phyloP scores from a whole-genome alignment of 352 stramenopile species.

The Phytopythium mirpurense region DNA sequence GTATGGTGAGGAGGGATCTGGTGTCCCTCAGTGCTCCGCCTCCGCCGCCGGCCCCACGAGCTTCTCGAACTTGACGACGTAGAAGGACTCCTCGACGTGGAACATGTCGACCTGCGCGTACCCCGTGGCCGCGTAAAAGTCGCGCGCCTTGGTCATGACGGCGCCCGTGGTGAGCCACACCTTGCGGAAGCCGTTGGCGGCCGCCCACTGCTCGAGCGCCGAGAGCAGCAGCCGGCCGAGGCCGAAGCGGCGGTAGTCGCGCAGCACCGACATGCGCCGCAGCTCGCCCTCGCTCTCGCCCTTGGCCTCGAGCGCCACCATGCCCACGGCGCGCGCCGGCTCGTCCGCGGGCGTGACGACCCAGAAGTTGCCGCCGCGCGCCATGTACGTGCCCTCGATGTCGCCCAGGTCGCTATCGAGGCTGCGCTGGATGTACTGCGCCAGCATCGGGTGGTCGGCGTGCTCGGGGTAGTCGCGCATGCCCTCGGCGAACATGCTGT shows the following conservation, averaged over 20 bases:
- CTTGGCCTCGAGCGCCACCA: slow-evolving; percentile 27
- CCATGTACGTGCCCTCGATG: slow-evolving; percentile 32
- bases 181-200: slow-evolving; percentile 10
- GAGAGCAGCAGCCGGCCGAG: slow-evolving; percentile 30
- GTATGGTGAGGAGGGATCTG: no score
- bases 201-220: slow-evolving; percentile 34
- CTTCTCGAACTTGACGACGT: slow-evolving; percentile 24
- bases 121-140: slow-evolving; percentile 25
- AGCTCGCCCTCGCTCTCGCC: slow-evolving; percentile 16
- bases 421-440: slow-evolving; percentile 17
- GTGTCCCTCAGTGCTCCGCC: neutral
- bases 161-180: slow-evolving; percentile 32
- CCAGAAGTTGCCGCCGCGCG: slow-evolving; percentile 39
- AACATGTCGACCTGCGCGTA: slow-evolving; percentile 16
- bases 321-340: slow-evolving; percentile 15
- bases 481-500: slow-evolving; percentile 20
- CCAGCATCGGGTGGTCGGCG: slow-evolving; percentile 8
- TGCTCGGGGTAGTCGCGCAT: slow-evolving; percentile 23
- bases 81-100: slow-evolving; percentile 19
- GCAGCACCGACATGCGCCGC: slow-evolving; percentile 43
- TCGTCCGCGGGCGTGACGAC: slow-evolving; percentile 21
- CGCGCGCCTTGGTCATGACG: slow-evolving; percentile 18
- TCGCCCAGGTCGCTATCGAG: slow-evolving; percentile 27
- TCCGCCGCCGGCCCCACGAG: neutral
- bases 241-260: slow-evolving; percentile 23